phyloP scores from a whole-genome alignment of 2,329 filamentous ascomycete genomes.

The Pleurostoma richardsiae region DNA sequence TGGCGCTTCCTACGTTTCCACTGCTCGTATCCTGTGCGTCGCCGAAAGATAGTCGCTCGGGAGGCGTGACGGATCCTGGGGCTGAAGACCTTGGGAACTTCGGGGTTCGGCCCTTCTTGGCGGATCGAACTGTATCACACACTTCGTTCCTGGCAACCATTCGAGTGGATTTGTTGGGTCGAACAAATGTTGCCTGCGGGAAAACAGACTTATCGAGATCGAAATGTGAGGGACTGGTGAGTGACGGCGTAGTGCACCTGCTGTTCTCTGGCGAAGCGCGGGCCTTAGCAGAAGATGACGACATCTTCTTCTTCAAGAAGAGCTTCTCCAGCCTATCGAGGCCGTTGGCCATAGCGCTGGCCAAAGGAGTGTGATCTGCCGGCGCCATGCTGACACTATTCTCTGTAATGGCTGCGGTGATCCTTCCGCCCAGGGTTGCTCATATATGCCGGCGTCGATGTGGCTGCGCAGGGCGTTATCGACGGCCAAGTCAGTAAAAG shows the following conservation, averaged over 20 bases:
- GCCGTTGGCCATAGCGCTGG: slow-evolving; percentile 38
- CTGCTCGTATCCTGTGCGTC: no score
- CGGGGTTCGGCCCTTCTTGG: neutral
- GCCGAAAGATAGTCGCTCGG: no score
- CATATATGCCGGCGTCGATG: neutral
- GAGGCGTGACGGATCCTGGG: no score
- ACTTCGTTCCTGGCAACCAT: slow-evolving; percentile 53
- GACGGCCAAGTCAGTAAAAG: neutral
- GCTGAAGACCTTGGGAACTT: neutral
- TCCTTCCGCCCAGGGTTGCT: neutral
- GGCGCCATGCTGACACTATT: neutral
- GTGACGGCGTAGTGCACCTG: neutral
- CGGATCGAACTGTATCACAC: neutral
- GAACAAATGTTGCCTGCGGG: slow-evolving; percentile 49
- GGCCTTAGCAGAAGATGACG: slow-evolving; percentile 9
- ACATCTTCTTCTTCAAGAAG: slow-evolving; percentile 39
- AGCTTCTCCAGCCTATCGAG: slow-evolving; percentile 46
- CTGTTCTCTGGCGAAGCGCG: slow-evolving; percentile 6
- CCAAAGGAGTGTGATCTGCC: neutral
- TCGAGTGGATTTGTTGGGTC: slow-evolving; percentile 41
- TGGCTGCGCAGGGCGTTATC: neutral
- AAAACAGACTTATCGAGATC: slow-evolving; percentile 31
- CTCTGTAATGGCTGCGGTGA: slow-evolving; percentile 5
- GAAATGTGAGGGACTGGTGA: slow-evolving; percentile 7
- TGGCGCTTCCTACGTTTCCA: no score